These are phyloP conservation scores for Boletus semigastroideus DNA, from an alignment of 1,284 basidiomycete genomes.

Conservation along the genomic window DNA sequence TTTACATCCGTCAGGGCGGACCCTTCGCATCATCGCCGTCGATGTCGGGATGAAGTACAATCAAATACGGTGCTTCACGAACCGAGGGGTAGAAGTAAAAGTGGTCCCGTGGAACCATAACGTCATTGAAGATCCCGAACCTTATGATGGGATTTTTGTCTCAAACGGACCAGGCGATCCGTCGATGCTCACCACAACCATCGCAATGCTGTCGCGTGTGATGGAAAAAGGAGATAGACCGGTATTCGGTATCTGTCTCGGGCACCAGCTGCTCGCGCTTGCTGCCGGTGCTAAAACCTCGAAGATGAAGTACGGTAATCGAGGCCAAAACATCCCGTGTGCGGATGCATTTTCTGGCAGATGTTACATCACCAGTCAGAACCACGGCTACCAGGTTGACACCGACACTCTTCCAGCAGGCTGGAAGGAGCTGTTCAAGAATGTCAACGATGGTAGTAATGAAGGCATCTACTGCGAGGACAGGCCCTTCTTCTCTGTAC, in stretches of 20 bases:
- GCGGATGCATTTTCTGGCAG: slow-evolving; percentile 92
- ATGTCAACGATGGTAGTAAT: slow-evolving; percentile 97
- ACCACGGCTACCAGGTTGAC: slow-evolving; percentile 98
- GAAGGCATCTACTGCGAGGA: slow-evolving; percentile 95
- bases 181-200: slow-evolving; percentile 77
- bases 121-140: slow-evolving; percentile 73
- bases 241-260: slow-evolving; percentile 98
- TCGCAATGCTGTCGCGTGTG: slow-evolving; percentile 69
- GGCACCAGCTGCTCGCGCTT: slow-evolving; percentile 95
- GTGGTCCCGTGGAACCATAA: slow-evolving; percentile 98
- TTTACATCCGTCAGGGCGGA: slow-evolving; percentile 78
- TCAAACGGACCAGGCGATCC: slow-evolving; percentile 99
- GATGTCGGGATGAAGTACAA: slow-evolving; percentile 99
- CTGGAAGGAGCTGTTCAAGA: slow-evolving; percentile 95
- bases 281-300: slow-evolving; percentile 93
- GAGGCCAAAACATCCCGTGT: slow-evolving; percentile 98
- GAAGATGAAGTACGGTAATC: slow-evolving; percentile 99
- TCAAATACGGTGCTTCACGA: slow-evolving; percentile 95
- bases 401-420: slow-evolving; percentile 74
- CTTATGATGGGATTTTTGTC: slow-evolving; percentile 94
- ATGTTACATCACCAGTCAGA: slow-evolving; percentile 99
- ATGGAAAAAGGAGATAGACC: slow-evolving; percentile 78
- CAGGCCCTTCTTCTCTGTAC: slow-evolving; percentile 98
- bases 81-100: slow-evolving; percentile 93
- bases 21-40: slow-evolving; percentile 84